Base-by-base conservation (phyloP, 2,329 filamentous ascomycete species). In the Ascochyta lentis region DNA sequence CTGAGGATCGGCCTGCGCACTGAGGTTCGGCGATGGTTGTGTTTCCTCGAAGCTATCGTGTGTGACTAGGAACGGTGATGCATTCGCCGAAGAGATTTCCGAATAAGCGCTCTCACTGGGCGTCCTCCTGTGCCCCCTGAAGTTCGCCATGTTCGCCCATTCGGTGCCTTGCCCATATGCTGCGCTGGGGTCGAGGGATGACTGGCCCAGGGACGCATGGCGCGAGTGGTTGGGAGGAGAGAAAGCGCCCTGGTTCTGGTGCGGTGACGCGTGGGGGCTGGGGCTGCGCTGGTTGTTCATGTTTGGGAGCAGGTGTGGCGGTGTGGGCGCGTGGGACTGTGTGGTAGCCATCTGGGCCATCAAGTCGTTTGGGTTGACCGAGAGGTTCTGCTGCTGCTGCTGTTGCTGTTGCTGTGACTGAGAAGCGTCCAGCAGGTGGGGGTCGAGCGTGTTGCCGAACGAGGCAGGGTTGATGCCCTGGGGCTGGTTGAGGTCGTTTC, bases 1-100 rank as follows among this genome's bases (percentile, higher is more conserved):
- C 50, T 81, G 80, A 2, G 84, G 81, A 69, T 96, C 91, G 56
- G 89, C 86, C 34, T 86, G 82, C 2, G 94, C 80, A 42, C 85
- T 83, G 59, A 96, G 84, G 76, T 95, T 85, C 1, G 94, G 94
- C 7, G 93, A 97, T 57, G 91, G 88, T 52, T 89, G 83, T 33
- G 90, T 81, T n/a, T 81, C 77, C 19, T 96, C 92, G 69, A 96
- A 96, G 60, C 81, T 86, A 67, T 97, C 93, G 57, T 89, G 84
- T 64, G 89, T 89, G 26, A 84, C 84, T 54, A 96, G 78, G 69
- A 91, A 92, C 3, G 94, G 94, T 16, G 94, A 97, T 23, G 88
- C 90, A 22, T 90, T 88, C 15, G 88, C 90, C 16, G 92, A 96
- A 2, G 86, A 96, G 6, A 96, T 88, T 64, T 97, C 94, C 3